Percentiles rank a stretch among this genome's conserved stretches.
Conservation (phyloP, 108 stramenopile species). For the Epithemia pelagica region DNA sequence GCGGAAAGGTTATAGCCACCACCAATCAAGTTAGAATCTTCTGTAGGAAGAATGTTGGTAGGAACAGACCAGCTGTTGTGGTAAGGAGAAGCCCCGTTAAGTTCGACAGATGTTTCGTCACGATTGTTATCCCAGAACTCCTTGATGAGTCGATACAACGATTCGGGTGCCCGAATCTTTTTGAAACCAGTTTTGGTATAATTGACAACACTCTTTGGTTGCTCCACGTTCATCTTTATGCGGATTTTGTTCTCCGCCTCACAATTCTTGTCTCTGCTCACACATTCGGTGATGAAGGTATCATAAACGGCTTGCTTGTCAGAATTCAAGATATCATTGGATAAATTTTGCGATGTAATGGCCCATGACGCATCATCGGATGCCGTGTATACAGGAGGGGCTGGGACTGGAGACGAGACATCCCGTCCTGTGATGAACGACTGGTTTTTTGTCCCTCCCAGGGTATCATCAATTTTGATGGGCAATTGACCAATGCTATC, state of each 20-base stretch:
- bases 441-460: too few relatives aligned
- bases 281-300: constrained; percentile 47
- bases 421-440: too few relatives aligned
- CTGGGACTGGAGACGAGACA: too few relatives aligned
- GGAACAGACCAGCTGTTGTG: constrained; percentile 59
- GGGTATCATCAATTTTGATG: too few relatives aligned
- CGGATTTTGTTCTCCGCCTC: constrained; percentile 49
- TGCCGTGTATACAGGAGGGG: background rate
- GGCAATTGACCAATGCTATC: too few relatives aligned
- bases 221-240: constrained; percentile 47
- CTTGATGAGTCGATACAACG: constrained; percentile 35
- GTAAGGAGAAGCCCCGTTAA: constrained; percentile 33
- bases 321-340: background rate
- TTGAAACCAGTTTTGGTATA: constrained; percentile 63
- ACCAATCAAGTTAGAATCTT: constrained; percentile 14
- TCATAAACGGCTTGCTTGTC: constrained; percentile 38
- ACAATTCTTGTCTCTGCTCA: constrained; percentile 36
- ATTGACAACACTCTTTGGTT: constrained; percentile 51
- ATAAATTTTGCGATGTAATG: background rate
- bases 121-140: constrained; percentile 60
- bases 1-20: constrained; percentile 23
- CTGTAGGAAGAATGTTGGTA: constrained; percentile 24
- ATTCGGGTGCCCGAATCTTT: constrained; percentile 45
- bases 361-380: background rate
- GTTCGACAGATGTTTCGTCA: constrained; percentile 17